These are phyloP conservation scores for Lichtheimia hyalospora DNA, from an alignment of 371 early-diverging fungal genomes.

Conservation along the genomic window DNA sequence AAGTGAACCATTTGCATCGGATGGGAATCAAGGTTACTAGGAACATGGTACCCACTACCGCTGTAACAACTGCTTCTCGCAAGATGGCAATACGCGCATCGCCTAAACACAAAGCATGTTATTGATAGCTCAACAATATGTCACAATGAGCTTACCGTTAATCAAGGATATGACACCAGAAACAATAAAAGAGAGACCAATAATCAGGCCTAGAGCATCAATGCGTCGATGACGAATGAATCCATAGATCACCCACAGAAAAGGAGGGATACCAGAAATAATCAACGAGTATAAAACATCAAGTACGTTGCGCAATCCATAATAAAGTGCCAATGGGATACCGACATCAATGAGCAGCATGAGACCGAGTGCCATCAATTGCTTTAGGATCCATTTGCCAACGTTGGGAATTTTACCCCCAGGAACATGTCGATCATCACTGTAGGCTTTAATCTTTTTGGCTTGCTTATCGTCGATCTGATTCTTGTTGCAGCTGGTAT, in stretches of 20 bases:
- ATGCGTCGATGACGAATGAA: constrained; percentile 23
- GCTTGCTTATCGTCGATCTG: background rate
- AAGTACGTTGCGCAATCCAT: constrained; percentile 27
- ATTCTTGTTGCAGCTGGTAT: background rate
- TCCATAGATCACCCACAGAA: constrained; percentile 27
- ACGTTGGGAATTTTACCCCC: constrained; percentile 4
- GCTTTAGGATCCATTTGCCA: background rate
- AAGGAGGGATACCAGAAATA: constrained; percentile 48
- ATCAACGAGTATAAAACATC: constrained; percentile 35
- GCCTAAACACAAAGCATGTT: constrained; percentile 10
- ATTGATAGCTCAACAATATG: constrained; percentile 16
- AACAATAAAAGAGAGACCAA: constrained; percentile 38
- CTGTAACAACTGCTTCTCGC: constrained; percentile 43
- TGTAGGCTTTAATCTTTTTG: too few relatives aligned
- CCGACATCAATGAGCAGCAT: constrained; percentile 33
- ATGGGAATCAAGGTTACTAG: constrained; percentile 44
- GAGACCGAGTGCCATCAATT: constrained; percentile 3
- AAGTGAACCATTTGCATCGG: constrained; percentile 25
- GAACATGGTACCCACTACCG: constrained; percentile 41
- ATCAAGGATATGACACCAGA: constrained; percentile 42
- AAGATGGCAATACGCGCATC: constrained; percentile 44
- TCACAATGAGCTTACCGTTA: constrained; percentile 17
- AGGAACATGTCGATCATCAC: background rate
- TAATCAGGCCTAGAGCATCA: constrained; percentile 42
- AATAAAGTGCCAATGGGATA: constrained; percentile 38